phyloP scores from a whole-genome alignment of 371 early-diverging fungal species.

The Syncephalastrum contaminatum region DNA sequence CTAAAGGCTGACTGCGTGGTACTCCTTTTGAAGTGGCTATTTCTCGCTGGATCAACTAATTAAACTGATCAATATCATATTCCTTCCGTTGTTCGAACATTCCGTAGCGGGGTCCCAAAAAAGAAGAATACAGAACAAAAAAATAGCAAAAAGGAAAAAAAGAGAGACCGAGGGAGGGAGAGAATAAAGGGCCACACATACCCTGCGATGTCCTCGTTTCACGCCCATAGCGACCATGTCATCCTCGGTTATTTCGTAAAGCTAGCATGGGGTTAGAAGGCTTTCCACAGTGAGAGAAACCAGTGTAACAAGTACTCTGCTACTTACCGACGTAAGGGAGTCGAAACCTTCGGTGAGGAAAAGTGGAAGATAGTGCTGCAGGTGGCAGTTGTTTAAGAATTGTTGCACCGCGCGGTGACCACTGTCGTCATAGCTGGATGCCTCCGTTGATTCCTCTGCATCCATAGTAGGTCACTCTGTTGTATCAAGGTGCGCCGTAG shows the following conservation, averaged over 20 bases:
- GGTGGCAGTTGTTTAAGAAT: constrained; percentile 28
- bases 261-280: constrained; percentile 11
- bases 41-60: constrained; percentile 45
- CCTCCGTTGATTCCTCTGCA: background rate
- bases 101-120: background rate
- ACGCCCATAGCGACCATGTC: constrained; percentile 47
- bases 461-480: too few relatives aligned
- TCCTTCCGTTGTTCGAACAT: background rate
- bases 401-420: constrained; percentile 19
- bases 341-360: constrained; percentile 49
- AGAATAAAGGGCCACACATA: constrained; percentile 17
- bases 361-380: constrained; percentile 27
- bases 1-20: constrained; percentile 24
- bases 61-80: background rate
- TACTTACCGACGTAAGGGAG: constrained; percentile 35
- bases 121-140: constrained; percentile 10
- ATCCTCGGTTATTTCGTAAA: constrained; percentile 46
- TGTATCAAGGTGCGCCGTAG: too few relatives aligned
- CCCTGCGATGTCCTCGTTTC: constrained; percentile 52
- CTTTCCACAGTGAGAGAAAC: background rate
- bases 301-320: background rate
- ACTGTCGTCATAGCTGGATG: constrained; percentile 1
- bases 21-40: constrained; percentile 41
- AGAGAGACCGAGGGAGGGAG: background rate
- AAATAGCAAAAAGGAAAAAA: constrained; percentile 1